phyloP scores from a whole-genome alignment of 306 rosid species.

The Prosopis cineraria region DNA sequence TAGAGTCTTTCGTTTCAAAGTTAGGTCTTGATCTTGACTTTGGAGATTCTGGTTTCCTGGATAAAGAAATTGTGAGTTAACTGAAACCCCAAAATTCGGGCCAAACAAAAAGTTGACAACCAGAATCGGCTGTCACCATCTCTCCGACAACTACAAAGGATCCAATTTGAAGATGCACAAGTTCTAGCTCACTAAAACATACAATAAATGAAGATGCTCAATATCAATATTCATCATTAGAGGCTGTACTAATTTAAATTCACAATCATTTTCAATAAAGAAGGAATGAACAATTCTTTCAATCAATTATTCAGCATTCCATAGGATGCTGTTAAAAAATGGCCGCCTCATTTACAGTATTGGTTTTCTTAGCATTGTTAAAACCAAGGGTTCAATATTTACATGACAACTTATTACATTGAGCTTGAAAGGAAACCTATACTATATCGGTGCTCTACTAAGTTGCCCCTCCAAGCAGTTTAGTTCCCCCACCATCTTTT shows the following conservation, averaged over 20 bases:
- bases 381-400: slow-evolving; percentile 2
- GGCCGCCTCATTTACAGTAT: neutral
- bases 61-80: slow-evolving; percentile 39
- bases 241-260: neutral
- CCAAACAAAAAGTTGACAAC: neutral
- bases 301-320: slow-evolving; percentile 1
- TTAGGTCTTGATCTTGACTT: slow-evolving; percentile 74
- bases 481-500: slow-evolving; percentile 27
- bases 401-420: slow-evolving; percentile 16
- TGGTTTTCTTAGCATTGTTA: neutral
- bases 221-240: slow-evolving; percentile 14
- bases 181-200: slow-evolving; percentile 31
- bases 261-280: slow-evolving; percentile 22
- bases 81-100: slow-evolving; percentile 13
- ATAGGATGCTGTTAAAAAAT: slow-evolving; percentile 7
- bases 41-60: slow-evolving; percentile 94
- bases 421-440: neutral
- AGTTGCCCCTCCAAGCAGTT: slow-evolving; percentile 8
- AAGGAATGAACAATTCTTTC: slow-evolving; percentile 22
- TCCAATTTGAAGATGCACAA: slow-evolving; percentile 5
- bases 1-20: slow-evolving; percentile 72
- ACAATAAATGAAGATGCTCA: slow-evolving; percentile 25
- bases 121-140: neutral
- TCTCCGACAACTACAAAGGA: neutral
- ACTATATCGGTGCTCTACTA: slow-evolving; percentile 5